Percentiles rank a stretch among this genome's conserved stretches.
Evolutionary conservation across 2,329 filamentous ascomycete genomes (phyloP).

Genomic region (Fusarium stilboides): DNA sequence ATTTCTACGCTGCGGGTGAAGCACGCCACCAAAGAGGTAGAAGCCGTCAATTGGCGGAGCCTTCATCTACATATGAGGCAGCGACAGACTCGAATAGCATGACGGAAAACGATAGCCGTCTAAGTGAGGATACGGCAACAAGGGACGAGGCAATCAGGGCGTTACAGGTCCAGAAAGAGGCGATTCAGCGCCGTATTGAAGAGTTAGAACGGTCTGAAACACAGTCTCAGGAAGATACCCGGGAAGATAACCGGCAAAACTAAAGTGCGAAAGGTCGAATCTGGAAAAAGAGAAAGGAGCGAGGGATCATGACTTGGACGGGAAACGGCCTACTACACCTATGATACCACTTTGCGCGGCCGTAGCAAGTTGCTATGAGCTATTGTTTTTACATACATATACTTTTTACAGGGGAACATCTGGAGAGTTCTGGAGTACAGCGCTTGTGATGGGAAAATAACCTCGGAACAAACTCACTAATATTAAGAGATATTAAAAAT

Average conservation of each 20-base stretch:
- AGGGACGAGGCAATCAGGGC: constrained; percentile 53
- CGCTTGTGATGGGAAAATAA: constrained; percentile 5
- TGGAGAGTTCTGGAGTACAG: constrained; percentile 21
- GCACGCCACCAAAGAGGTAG: constrained; percentile 34
- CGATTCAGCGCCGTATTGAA: constrained; percentile 55
- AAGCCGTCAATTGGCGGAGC: constrained; percentile 41
- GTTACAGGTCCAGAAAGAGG: constrained; percentile 55
- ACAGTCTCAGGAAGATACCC: constrained; percentile 26
- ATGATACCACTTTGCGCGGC: constrained; percentile 53
- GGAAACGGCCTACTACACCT: constrained; percentile 46
- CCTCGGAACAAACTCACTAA: constrained; percentile 4
- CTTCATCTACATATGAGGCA: constrained; percentile 54
- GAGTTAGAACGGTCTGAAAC: constrained; percentile 52
- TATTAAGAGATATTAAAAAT: not conserved
- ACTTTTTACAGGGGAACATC: constrained; percentile 20
- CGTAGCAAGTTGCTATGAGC: constrained; percentile 36
- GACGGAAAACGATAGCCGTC: constrained; percentile 42
- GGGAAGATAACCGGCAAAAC: constrained; percentile 10
- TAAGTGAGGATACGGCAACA: constrained; percentile 41
- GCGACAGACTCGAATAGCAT: constrained; percentile 44
- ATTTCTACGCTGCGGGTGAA: constrained; percentile 36
- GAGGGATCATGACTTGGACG: constrained; percentile 40
- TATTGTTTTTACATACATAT: constrained; percentile 34
- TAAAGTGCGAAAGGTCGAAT: constrained; percentile 12
- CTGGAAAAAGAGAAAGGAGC: constrained; percentile 19